phyloP scores from a whole-genome alignment of 2,329 filamentous ascomycete genomes.

The Nigrospora osmanthi region DNA sequence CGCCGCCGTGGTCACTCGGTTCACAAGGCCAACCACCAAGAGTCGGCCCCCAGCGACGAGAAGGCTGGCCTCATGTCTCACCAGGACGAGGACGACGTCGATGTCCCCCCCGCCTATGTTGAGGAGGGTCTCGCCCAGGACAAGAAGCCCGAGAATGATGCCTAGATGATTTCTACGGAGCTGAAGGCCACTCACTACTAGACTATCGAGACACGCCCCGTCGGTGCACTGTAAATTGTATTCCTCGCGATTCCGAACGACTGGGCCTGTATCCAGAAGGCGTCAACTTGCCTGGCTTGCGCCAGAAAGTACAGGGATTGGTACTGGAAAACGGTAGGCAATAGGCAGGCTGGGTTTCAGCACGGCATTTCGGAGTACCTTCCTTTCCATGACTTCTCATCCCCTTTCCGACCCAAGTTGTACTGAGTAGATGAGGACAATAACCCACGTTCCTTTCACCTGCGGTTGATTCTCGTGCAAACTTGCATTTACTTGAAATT shows the following conservation, averaged over 20 bases:
- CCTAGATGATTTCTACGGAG: conserved; percentile 6
- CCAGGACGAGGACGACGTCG: conserved; percentile 20
- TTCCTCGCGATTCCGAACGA: too few relatives aligned
- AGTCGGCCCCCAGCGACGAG: conserved; percentile 34
- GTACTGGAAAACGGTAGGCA: too few relatives aligned
- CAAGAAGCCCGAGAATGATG: conserved; percentile 19
- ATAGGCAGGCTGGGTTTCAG: too few relatives aligned
- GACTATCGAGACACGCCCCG: too few relatives aligned
- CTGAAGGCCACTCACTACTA: too few relatives aligned
- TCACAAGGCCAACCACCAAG: conserved; percentile 26
- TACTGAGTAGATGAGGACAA: neutral
- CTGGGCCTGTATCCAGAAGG: too few relatives aligned
- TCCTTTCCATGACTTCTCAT: neutral
- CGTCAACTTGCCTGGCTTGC: too few relatives aligned
- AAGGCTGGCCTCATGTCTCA: conserved; percentile 41
- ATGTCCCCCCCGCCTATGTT: conserved; percentile 19
- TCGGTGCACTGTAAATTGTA: too few relatives aligned
- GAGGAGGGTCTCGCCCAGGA: conserved; percentile 15
- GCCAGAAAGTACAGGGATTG: too few relatives aligned
- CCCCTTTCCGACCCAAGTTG: neutral
- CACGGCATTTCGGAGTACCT: neutral
- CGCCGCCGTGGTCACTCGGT: conserved; percentile 20
- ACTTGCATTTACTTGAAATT: too few relatives aligned
- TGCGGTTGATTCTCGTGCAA: too few relatives aligned
- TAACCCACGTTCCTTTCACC: conserved; percentile 1